Evolutionary conservation across 108 stramenopile genomes (phyloP).

Genomic region (Asterionellopsis glacialis): DNA sequence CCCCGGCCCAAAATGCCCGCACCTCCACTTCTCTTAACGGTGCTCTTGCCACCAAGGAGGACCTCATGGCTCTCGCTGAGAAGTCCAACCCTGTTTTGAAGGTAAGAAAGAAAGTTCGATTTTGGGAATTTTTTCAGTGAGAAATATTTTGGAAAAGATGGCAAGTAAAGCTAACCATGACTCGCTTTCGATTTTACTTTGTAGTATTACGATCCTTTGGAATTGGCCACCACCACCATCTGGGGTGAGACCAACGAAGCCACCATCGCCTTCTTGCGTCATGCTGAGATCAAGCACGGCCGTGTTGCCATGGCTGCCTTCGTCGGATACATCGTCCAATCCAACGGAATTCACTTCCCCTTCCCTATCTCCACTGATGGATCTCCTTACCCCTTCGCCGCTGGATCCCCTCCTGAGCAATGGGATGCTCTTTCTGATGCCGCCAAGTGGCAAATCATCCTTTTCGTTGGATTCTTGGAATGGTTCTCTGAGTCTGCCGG

Average conservation of each 20-base stretch:
- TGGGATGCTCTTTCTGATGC: slow-evolving; percentile 78
- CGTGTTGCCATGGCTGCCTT: slow-evolving; percentile 64
- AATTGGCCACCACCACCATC: slow-evolving; percentile 62
- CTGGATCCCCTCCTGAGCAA: slow-evolving; percentile 61
- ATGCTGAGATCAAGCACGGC: slow-evolving; percentile 83
- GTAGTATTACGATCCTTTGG: slow-evolving; percentile 72
- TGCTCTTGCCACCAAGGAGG: slow-evolving; percentile 17
- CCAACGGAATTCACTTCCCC: slow-evolving; percentile 68
- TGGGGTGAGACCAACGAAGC: slow-evolving; percentile 61
- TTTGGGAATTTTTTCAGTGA: neutral
- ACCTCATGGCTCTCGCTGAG: slow-evolving; percentile 58
- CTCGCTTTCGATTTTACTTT: neutral
- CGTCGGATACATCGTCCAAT: slow-evolving; percentile 72
- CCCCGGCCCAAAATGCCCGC: slow-evolving; percentile 50
- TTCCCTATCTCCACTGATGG: slow-evolving; percentile 38
- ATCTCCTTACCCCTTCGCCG: slow-evolving; percentile 43
- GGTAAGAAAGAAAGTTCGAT: slow-evolving; percentile 20
- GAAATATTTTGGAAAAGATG: neutral
- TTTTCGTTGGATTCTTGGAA: slow-evolving; percentile 77
- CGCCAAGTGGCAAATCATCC: slow-evolving; percentile 86
- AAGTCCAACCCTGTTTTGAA: slow-evolving; percentile 72
- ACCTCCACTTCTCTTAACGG: slow-evolving; percentile 57
- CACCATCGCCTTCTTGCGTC: slow-evolving; percentile 66
- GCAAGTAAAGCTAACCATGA: neutral
- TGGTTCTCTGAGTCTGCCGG: slow-evolving; percentile 66